Evolutionary conservation across 352 stramenopile genomes (phyloP), one percentile per base, ranked within the genome.

Genomic region (Elongisporangium anandrum): DNA sequence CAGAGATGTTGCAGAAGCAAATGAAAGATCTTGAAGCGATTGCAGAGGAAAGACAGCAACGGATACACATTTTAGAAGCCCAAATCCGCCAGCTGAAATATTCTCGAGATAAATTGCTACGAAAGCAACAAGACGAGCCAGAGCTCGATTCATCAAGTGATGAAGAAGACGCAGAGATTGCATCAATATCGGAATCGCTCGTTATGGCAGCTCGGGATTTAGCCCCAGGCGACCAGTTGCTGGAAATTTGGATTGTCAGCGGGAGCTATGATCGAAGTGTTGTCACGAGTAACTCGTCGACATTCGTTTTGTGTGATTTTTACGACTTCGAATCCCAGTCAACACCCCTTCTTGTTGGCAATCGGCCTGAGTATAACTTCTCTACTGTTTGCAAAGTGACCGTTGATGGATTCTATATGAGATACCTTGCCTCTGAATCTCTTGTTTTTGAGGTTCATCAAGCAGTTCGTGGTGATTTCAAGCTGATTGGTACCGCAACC

Each of bases 301-400:
- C 90, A 15, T 98, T 98, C 61, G 75, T 97, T 7, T 61, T 98
- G 17, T 90, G 95, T 29, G 94, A 98, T 58, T 98, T 98, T 59
- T 98, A 96, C 63, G 90, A 98, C 63, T 98, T 96, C 59, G 92
- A 98, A 65, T 96, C 89, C 0, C 91, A 98, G 69, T 85, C 90
- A 49, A 98, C 92, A 39, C 75, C 92, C 22, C 68, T 98, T 29
- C 54, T 97, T 13, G 74, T 88, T 12, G 93, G 94, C 22, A 80
- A 59, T 39, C 72, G 74, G 17, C 93, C 92, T 2, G 73, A 84
- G 17, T 98, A 96, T 72, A 96, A 97, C 64, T 95, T 97, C 56
- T 90, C 91, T 8, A 81, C 87, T 13, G 96, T 81, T 0, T 98
- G 96, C 67, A 97, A 96, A 63, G 84, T 98, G 51, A 95, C 82